A percentile compares a stretch with the other conserved stretches of the same genome.
phyloP scores from a whole-genome alignment of 2,329 filamentous ascomycete species.

The Diaporthe velutina region DNA sequence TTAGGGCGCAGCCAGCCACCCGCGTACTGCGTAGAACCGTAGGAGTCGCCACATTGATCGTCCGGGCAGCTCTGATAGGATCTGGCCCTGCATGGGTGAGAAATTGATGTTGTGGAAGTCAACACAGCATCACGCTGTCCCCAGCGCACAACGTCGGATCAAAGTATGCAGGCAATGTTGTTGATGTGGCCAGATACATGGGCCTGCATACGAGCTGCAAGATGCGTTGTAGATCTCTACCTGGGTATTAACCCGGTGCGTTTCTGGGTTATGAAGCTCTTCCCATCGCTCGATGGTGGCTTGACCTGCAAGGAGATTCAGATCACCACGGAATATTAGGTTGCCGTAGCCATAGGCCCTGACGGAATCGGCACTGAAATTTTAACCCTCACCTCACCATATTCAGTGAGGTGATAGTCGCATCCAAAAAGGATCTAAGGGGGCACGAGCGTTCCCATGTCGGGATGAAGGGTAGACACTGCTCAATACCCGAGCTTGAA shows the following conservation, averaged over 20 bases:
- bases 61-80: neutral
- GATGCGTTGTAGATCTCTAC: neutral
- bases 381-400: too few relatives aligned
- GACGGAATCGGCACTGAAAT: neutral
- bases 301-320: neutral
- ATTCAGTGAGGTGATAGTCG: too few relatives aligned
- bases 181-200: neutral
- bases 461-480: neutral
- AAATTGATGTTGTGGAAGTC: neutral
- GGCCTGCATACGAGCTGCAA: neutral
- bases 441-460: neutral
- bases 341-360: neutral
- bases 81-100: neutral
- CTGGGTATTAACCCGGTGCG: neutral
- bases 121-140: too few relatives aligned
- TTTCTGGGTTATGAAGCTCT: neutral
- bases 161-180: neutral
- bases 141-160: too few relatives aligned
- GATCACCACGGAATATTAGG: neutral
- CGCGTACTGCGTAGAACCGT: neutral
- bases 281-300: neutral
- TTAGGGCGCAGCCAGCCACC: neutral
- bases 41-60: conserved; percentile 1
- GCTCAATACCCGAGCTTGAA: neutral
- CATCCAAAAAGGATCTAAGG: neutral